Evolutionary conservation across 1,284 basidiomycete species (phyloP).

Genomic region (Pisolithus thermaeus): DNA sequence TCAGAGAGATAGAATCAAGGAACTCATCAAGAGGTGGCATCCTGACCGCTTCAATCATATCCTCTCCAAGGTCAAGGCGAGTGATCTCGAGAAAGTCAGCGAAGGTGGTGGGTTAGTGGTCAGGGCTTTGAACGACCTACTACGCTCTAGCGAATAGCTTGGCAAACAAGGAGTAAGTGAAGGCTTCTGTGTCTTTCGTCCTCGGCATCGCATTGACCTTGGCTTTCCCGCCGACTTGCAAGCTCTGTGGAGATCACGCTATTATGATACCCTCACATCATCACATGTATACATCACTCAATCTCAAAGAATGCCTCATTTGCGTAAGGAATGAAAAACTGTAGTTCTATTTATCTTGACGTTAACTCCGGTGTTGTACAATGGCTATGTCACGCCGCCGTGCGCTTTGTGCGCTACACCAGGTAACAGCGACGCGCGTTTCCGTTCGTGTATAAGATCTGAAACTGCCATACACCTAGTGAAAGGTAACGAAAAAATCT

Average conservation of each 20-base stretch:
- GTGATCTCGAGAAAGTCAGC: conserved; percentile 41
- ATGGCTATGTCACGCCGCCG: no score
- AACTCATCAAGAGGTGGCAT: conserved; percentile 52
- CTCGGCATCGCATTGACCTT: background rate
- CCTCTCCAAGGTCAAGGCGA: conserved; percentile 46
- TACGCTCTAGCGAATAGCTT: conserved; percentile 27
- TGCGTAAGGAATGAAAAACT: background rate
- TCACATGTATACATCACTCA: background rate
- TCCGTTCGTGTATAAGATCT: no score
- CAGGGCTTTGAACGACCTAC: conserved; percentile 52
- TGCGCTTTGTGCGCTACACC: no score
- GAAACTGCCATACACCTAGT: no score
- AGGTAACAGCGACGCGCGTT: no score
- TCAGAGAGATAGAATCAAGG: conserved; percentile 55
- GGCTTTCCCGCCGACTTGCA: background rate
- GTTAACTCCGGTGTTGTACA: background rate
- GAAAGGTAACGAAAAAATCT: no score
- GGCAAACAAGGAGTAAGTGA: conserved; percentile 24
- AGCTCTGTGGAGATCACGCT: background rate
- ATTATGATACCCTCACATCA: background rate
- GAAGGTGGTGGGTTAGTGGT: conserved; percentile 46
- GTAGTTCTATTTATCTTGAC: background rate
- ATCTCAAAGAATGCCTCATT: background rate
- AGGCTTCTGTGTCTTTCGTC: background rate
- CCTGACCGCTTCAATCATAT: conserved; percentile 48